Evolutionary conservation across 129 eudicot species (phyloP), one percentile per base, ranked within the genome.

Genomic region (Saussurea involucrata): DNA sequence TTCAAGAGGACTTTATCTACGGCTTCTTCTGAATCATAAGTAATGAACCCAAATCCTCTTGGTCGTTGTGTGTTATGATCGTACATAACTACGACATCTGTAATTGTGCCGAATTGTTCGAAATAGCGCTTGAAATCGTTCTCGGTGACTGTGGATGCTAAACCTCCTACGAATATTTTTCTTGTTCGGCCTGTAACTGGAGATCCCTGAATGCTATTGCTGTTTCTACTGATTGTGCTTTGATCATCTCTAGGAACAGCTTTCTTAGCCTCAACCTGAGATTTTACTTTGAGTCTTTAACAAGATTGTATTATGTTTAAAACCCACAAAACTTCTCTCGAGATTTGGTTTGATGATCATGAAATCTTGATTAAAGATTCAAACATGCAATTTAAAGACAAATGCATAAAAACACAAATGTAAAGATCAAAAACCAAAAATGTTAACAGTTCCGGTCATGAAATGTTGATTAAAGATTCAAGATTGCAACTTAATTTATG

Each of bases 21-120:
- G 4, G 93, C 93, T 61, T 88, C 93, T 53, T 88, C 93, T 8
- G 88, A 72, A 65, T 88, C 90, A 57, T 83, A 88, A 57, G 93
- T 88, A 77, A 88, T 88, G 80, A 89, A 89, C 3, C 95, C 95
- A 68, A 89, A 89, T 24, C 95, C 95, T 83, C 95, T 76, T 75
- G 95, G 95, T 58, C 95, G 75, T 68, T 85, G 89, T 20, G 95
- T 89, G 34, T 89, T 84, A 74, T 89, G 95, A 83, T 89, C 95
- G 63, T 89, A 89, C 95, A 89, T 89, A 80, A 89, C 95, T 17
- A 89, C 95, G 15, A 83, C 95, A 76, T 89, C 95, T 22, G 95
- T 87, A 49, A 88, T 84, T 1, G 85, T 79, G 66, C 95, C 95
- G 65, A 89, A 89, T 67, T 89, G 91, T 79, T 89, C 92, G 72